Evolutionary conservation across 2,329 filamentous ascomycete species (phyloP), one percentile per base, ranked within the genome.

Genomic region (Aspergillus sp.): DNA sequence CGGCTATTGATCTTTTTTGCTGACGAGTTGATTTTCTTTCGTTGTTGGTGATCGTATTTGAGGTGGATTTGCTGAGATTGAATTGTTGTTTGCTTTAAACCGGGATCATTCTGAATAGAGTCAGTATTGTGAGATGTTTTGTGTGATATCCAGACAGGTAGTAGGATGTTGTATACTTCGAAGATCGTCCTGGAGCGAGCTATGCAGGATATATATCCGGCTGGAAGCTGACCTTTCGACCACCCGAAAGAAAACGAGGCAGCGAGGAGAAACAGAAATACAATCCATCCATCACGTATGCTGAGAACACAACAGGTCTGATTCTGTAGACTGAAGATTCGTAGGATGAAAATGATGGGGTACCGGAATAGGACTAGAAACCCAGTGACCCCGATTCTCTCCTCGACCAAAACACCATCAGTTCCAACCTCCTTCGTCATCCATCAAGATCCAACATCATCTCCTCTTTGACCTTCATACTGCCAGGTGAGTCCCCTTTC

Each of bases 1-100:
- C 55, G 54, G 59, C 43, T 47, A 60, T 50, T 57, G 58, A 57
- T 35, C 6, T 8, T 42, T 8, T 24, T 33, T 22, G 22, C 22
- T 16, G 42, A 32, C 42, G 26, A 14, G 9, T 3, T 24, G 19
- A 10, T 46, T 41, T 42, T 16, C 11, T 50, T 26, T 26, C 32
- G 14, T 20, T 43, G n/a, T 20, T 19, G 51, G 17, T 41, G 47
- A 19, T 16, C 16, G 19, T 22, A 24, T 30, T 19, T 32, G 22
- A 38, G 11, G 2, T 7, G 14, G 17, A 50, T 52, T 48, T 50
- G 54, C 22, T 45, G 20, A n/a, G 19, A 22, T 50, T 53, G 50
- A 49, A 10, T 20, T 42, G 50, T 50, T 50, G 14, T 54, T 59
- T 7, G 14, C 3, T 14, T 42, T 42, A 30, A 30, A 11, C 8